Percentiles rank a stretch among this genome's conserved stretches.
Conservation (phyloP, 768 basidiomycete genomes). For the Xerocomellus intermedius region DNA sequence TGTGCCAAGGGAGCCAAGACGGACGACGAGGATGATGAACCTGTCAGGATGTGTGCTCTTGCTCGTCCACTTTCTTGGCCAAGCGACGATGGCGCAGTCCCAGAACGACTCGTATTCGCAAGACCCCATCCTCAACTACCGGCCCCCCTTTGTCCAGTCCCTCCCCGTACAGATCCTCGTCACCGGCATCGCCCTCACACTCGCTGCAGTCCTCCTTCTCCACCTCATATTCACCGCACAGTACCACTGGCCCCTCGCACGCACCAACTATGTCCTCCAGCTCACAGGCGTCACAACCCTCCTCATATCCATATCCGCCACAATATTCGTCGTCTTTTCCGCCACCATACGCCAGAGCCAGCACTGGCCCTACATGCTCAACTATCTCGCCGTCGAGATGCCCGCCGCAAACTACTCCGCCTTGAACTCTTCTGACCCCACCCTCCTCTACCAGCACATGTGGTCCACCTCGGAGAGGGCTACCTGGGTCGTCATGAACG, state of each 20-base stretch:
- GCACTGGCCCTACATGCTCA: constrained; percentile 94
- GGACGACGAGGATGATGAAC: not conserved
- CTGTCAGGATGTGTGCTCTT: not conserved
- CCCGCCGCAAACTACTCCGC: constrained; percentile 23
- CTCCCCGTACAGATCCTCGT: constrained; percentile 89
- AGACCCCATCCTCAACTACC: constrained; percentile 77
- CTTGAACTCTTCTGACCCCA: constrained; percentile 22
- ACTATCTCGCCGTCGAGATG: constrained; percentile 81
- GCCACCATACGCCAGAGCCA: constrained; percentile 59
- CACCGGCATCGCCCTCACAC: constrained; percentile 80
- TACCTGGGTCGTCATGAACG: constrained; percentile 87
- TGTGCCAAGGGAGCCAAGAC: not conserved
- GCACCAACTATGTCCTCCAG: constrained; percentile 89
- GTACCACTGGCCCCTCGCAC: constrained; percentile 93
- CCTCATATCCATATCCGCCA: constrained; percentile 73
- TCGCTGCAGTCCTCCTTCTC: constrained; percentile 81
- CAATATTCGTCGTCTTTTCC: constrained; percentile 70
- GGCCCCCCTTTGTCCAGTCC: constrained; percentile 82
- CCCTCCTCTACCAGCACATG: constrained; percentile 18
- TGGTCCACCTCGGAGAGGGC: constrained; percentile 70
- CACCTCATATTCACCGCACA: constrained; percentile 94
- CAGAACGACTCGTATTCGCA: constrained; percentile 11
- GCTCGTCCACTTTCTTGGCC: constrained; percentile 6
- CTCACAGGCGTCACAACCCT: constrained; percentile 79
- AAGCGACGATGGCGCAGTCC: constrained; percentile 24